Base-by-base conservation (phyloP, 768 basidiomycete genomes). In the Hericium coralloides region DNA sequence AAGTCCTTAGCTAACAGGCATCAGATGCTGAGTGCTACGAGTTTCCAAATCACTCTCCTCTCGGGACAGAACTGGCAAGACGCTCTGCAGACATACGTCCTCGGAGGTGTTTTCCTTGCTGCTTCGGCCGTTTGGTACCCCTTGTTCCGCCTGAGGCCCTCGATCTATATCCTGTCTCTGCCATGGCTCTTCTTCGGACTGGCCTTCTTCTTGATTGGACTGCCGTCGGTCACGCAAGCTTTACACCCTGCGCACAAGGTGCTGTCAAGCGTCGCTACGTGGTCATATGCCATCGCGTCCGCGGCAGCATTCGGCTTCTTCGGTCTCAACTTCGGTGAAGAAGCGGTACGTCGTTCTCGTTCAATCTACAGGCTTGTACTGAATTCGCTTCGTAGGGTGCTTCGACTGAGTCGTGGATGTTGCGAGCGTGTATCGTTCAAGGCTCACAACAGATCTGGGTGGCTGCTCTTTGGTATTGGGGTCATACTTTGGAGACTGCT, bases 381-480 rank as follows among this genome's bases (percentile, higher is more conserved):
- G 49, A 50, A 18, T 45, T 36, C 60, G 38, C 22, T 23, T 12
- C 31, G 41, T 64, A 89, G 83, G 93, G 94, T 65, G 92, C 94
- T 55, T 92, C 94, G 1, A 95, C 94, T 7, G 94, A 97, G 70
- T 84, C 95, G 15, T 97, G 94, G 94, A 89, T 86, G 31, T 68
- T 93, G 58, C 82, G 94, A 36, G 94, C 94, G 12, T 95, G 92
- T 68, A 74, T 95, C 59, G 94, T 97, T 0, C 94, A 97, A 72
- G 94, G 94, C 41, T 88, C 92, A 10, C 94, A 97, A 63, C 94
- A 95, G 71, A 82, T 97, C 39, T 97, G 94, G 94, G 87, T 95
- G 14, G 89, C 94, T 3, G 94, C 89, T 8, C 73, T 97, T 38
- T 97, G 94, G 94, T 97, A 91, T 66, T 97, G 94, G 94, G 94